Percentiles rank a stretch among this genome's conserved stretches.
These are phyloP conservation scores for Aechmea fasciata DNA, from an alignment of 176 grass and related monocot species.

Conservation along the genomic window DNA sequence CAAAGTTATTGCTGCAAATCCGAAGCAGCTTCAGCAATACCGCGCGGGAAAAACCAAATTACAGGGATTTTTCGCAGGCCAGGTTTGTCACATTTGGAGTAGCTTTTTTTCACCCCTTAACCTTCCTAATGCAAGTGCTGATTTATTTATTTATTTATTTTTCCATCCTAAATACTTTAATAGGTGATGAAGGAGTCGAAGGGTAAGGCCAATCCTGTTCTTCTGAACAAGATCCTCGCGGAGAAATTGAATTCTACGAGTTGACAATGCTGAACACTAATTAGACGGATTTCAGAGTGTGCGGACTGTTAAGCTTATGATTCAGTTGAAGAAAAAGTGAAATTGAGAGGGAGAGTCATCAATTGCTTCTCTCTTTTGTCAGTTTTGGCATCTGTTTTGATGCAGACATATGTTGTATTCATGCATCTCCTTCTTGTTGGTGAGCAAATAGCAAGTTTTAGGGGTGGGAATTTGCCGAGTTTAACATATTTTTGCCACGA, in stretches of 20 bases:
- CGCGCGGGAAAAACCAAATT: conserved; percentile 73
- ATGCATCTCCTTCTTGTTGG: too few relatives aligned
- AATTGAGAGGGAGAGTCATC: too few relatives aligned
- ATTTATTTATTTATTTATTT: conserved; percentile 9
- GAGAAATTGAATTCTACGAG: conserved; percentile 53
- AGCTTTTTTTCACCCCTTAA: not conserved
- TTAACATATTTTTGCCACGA: too few relatives aligned
- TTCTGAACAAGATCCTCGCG: conserved; percentile 65
- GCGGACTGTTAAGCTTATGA: not conserved
- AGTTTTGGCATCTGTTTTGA: too few relatives aligned
- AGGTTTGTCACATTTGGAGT: conserved; percentile 26
- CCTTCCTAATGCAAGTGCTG: not conserved
- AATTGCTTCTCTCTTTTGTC: too few relatives aligned
- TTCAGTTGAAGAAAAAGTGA: not conserved
- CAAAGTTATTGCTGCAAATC: conserved; percentile 60
- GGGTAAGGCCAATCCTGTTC: conserved; percentile 82
- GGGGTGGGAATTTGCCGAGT: too few relatives aligned
- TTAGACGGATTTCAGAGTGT: not conserved
- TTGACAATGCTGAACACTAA: conserved; percentile 11
- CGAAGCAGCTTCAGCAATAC: conserved; percentile 81
- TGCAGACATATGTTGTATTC: too few relatives aligned
- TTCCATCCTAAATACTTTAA: conserved; percentile 9
- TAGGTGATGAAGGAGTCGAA: conserved; percentile 98
- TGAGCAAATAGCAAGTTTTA: too few relatives aligned
- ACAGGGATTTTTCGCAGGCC: conserved; percentile 82